Conservation (phyloP, 495 filamentous ascomycete species). For the Podospora pseudocomata region DNA sequence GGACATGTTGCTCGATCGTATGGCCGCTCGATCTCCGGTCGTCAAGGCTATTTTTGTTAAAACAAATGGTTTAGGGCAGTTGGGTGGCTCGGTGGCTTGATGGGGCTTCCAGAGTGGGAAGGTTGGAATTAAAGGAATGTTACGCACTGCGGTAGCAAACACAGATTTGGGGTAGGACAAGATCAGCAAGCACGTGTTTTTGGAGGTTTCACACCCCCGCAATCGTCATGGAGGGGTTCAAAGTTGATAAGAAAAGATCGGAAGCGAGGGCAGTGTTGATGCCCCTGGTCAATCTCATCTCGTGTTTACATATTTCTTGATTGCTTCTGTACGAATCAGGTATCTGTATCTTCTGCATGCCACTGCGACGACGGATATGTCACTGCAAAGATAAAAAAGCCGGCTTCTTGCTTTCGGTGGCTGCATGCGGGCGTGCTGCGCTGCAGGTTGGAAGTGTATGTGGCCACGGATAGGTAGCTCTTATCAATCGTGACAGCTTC, state of each 20-base stretch:
- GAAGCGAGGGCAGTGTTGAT: not conserved
- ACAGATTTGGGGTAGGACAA: no score
- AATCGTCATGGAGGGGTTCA: not conserved
- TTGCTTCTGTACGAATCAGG: not conserved
- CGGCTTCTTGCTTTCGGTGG: not conserved
- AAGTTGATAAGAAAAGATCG: not conserved
- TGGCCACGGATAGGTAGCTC: not conserved
- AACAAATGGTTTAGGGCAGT: not conserved
- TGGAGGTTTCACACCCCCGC: not conserved
- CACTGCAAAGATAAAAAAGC: not conserved
- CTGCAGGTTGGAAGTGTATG: not conserved
- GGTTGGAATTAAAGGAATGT: not conserved
- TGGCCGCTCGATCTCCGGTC: conserved; percentile 3
- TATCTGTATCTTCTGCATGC: not conserved
- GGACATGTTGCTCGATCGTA: not conserved
- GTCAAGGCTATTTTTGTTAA: not conserved
- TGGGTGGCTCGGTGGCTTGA: not conserved
- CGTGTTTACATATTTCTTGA: not conserved
- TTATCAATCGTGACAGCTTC: not conserved
- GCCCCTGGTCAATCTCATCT: not conserved
- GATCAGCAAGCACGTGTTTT: not conserved
- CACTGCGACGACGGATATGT: not conserved
- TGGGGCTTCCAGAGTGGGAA: not conserved
- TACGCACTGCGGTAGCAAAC: not conserved
- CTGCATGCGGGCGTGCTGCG: not conserved